Evolutionary conservation across 2,329 filamentous ascomycete genomes (phyloP), one percentile per base, ranked within the genome.

Genomic region (Aspergillus eucalypticola): DNA sequence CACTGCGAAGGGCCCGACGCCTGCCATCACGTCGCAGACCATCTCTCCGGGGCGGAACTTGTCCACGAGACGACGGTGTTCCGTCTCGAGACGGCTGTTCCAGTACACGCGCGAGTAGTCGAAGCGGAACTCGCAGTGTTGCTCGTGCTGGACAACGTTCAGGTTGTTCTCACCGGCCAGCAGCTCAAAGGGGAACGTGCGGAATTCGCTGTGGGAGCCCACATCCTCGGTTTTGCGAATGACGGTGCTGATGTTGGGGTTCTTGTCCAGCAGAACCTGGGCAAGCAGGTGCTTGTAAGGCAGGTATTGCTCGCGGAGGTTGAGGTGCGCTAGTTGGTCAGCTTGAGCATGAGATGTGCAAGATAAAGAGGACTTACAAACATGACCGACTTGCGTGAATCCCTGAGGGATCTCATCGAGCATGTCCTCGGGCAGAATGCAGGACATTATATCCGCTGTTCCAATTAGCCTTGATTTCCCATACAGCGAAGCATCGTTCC

Each of bases 31-130:
- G 76, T 99, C 95, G 79, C 90, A 95, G 1, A 98, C 90, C 3
- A 92, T 92, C 71, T 98, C 90, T 41, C 95, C 93, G 6, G 90
- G 87, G 58, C 86, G 80, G 80, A 98, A 97, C 57, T 88, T 78
- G 55, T 84, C 80, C 60, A 94, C 86, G 15, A 98, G 81, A 3
- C 95, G 84, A 65, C 89, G 87, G 77, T 99, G 95, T 77, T 99
- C 95, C 0, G 88, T 90, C 70, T 96, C 89, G 13, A 99, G 85
- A 67, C 94, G 88, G 70, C 88, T 92, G 78, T 99, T 99, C 94
- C 94, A 99, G 82, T 99, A 99, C 3, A 99, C 95, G 68, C 96
- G 96, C 63, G 90, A 86, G 76, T 96, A 99, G 80, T 99, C 91
- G 76, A 99, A 98, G 58, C 83, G 83, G 79, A 96, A 99, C n/a